phyloP scores from a whole-genome alignment of 2,329 filamentous ascomycete species.

The Diplodia scrobiculata region DNA sequence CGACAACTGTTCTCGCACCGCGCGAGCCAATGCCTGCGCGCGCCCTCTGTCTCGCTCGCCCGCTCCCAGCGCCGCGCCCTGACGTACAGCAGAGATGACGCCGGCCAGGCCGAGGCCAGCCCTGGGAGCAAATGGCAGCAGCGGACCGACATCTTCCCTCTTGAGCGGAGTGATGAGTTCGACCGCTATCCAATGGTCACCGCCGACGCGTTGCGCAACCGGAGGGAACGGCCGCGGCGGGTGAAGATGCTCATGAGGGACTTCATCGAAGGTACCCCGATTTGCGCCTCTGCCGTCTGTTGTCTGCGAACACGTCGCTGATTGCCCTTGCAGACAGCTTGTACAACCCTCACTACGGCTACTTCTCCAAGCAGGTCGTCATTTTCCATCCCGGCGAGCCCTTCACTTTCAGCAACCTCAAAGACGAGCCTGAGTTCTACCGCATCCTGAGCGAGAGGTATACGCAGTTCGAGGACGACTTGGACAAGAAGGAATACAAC shows the following conservation, averaged over 20 bases:
- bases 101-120: slow-evolving; percentile 36
- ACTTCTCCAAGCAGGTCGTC: slow-evolving; percentile 93
- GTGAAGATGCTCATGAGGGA: slow-evolving; percentile 98
- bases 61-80: slow-evolving; percentile 26
- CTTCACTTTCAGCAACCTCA: slow-evolving; percentile 80
- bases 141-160: slow-evolving; percentile 70
- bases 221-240: slow-evolving; percentile 74
- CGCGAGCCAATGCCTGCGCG: slow-evolving; percentile 26
- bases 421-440: slow-evolving; percentile 85
- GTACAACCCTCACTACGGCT: slow-evolving; percentile 92
- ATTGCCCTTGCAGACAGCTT: slow-evolving; percentile 67
- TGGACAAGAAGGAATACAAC: slow-evolving; percentile 72
- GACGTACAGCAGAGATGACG: slow-evolving; percentile 12
- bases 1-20: slow-evolving; percentile 77
- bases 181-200: slow-evolving; percentile 81
- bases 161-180: slow-evolving; percentile 79
- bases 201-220: slow-evolving; percentile 70
- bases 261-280: slow-evolving; percentile 82
- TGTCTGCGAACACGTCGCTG: slow-evolving; percentile 27
- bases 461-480: slow-evolving; percentile 81
- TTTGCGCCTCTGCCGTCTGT: background rate
- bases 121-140: slow-evolving; percentile 84
- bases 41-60: background rate
- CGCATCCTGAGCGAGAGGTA: slow-evolving; percentile 75
- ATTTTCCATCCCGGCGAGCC: slow-evolving; percentile 92